Evolutionary conservation across 2,329 filamentous ascomycete genomes (phyloP).

Genomic region (Volutella citrinella): DNA sequence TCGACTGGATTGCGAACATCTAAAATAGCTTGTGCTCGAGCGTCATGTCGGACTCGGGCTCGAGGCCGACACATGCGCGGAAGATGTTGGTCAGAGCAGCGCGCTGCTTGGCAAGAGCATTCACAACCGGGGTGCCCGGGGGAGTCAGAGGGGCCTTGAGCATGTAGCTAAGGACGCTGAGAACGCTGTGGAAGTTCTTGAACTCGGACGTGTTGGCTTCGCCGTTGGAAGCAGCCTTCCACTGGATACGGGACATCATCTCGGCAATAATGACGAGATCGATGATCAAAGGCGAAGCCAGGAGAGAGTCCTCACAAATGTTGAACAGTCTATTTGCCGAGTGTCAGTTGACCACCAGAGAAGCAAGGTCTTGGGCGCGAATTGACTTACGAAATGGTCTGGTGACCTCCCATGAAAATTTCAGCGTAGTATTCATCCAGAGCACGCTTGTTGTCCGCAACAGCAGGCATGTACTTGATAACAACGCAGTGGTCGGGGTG

Average conservation of each 20-base stretch:
- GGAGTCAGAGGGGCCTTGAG: slow-evolving; percentile 93
- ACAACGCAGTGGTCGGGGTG: slow-evolving; percentile 98
- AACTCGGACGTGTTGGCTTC: slow-evolving; percentile 62
- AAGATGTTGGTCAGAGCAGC: slow-evolving; percentile 96
- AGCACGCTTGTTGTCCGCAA: slow-evolving; percentile 98
- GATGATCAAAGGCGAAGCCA: slow-evolving; percentile 95
- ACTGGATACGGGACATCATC: slow-evolving; percentile 98
- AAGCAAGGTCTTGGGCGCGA: neutral
- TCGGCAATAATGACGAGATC: slow-evolving; percentile 90
- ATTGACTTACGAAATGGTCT: slow-evolving; percentile 82
- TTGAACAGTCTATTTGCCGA: slow-evolving; percentile 78
- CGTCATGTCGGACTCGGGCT: slow-evolving; percentile 98
- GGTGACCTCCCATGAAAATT: slow-evolving; percentile 98
- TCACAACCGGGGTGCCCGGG: slow-evolving; percentile 91
- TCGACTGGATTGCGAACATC: too few species aligned
- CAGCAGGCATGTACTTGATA: slow-evolving; percentile 99
- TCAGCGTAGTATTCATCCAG: slow-evolving; percentile 99
- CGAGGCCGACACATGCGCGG: slow-evolving; percentile 92
- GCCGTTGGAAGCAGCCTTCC: slow-evolving; percentile 63
- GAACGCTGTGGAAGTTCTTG: slow-evolving; percentile 93
- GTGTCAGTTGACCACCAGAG: neutral
- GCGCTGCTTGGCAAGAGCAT: slow-evolving; percentile 93
- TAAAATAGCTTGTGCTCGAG: slow-evolving; percentile 97
- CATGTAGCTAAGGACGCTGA: slow-evolving; percentile 99
- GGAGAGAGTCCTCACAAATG: slow-evolving; percentile 95